These are phyloP conservation scores for Mycosphaerella sp. DNA, from an alignment of 2,329 filamentous ascomycete genomes.

Conservation along the genomic window DNA sequence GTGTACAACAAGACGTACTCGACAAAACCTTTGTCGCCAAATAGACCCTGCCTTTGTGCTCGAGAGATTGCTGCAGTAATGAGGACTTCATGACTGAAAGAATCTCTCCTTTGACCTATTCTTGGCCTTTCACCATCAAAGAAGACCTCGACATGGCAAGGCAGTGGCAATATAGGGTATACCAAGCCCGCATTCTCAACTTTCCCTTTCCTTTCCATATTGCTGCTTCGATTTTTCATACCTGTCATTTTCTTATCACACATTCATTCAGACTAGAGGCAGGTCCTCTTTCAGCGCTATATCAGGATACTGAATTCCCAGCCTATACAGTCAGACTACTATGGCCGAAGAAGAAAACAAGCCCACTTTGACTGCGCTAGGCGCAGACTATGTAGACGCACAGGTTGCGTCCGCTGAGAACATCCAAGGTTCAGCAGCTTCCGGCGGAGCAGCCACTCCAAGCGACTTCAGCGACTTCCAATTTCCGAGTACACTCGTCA, in stretches of 20 bases:
- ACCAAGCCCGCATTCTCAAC: neutral
- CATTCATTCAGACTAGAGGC: constrained; percentile 2
- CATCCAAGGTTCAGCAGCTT: neutral
- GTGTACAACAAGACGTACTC: neutral
- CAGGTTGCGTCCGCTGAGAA: neutral
- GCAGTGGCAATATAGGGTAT: neutral
- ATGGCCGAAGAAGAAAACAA: neutral
- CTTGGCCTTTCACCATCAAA: neutral
- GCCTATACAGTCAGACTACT: neutral
- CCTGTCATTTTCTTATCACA: neutral
- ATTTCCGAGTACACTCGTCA: neutral
- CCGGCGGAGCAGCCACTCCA: neutral
- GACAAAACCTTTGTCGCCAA: neutral
- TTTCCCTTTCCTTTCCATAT: neutral
- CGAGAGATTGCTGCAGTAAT: neutral
- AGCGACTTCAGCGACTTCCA: neutral
- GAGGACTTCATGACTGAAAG: neutral
- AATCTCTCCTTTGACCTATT: constrained; percentile 5
- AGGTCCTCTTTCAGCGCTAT: constrained; percentile 1
- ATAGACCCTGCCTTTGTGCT: neutral
- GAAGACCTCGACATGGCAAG: neutral
- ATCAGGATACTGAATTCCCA: neutral
- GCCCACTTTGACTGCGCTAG: neutral
- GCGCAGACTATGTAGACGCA: neutral
- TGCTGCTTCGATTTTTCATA: neutral